Evolutionary conservation across 129 eudicot species (phyloP).

Genomic region (Kitagawia praeruptora): DNA sequence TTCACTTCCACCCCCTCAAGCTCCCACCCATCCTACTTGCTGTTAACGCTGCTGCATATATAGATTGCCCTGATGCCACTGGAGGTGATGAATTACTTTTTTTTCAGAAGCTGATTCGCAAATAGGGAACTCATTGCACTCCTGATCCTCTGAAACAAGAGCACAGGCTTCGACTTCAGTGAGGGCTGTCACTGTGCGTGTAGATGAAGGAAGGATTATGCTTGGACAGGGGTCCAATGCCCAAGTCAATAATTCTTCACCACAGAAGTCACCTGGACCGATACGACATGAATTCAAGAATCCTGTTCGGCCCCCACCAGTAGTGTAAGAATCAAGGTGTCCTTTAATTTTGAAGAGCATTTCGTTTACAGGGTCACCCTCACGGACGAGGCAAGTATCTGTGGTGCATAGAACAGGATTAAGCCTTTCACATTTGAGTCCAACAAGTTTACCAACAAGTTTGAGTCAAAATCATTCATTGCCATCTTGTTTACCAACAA

Average conservation of each 20-base stretch:
- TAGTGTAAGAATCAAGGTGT: slow-evolving; percentile 63
- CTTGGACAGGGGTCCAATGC: slow-evolving; percentile 56
- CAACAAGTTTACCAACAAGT: neutral
- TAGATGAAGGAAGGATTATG: slow-evolving; percentile 54
- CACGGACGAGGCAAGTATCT: too few species aligned
- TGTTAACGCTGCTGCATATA: slow-evolving; percentile 22
- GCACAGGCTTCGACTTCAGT: slow-evolving; percentile 73
- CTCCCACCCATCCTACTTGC: slow-evolving; percentile 21
- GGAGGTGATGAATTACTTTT: slow-evolving; percentile 14
- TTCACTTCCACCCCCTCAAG: slow-evolving; percentile 24
- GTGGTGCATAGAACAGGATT: too few species aligned
- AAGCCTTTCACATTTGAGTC: too few species aligned
- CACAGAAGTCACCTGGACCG: slow-evolving; percentile 76
- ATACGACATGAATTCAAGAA: slow-evolving; percentile 51
- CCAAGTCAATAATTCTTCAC: slow-evolving; percentile 78
- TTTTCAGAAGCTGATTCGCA: slow-evolving; percentile 17
- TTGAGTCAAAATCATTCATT: neutral
- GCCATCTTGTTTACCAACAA: neutral
- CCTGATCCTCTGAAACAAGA: slow-evolving; percentile 47
- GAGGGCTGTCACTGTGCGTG: slow-evolving; percentile 52
- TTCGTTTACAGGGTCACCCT: slow-evolving; percentile 61
- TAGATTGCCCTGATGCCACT: slow-evolving; percentile 20
- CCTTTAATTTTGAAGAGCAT: slow-evolving; percentile 75
- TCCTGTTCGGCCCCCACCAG: slow-evolving; percentile 61
- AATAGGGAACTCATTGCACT: slow-evolving; percentile 9